Percentiles rank a stretch among this genome's conserved stretches.
phyloP scores from a whole-genome alignment of 495 filamentous ascomycete genomes.

The Neurospora sp. region DNA sequence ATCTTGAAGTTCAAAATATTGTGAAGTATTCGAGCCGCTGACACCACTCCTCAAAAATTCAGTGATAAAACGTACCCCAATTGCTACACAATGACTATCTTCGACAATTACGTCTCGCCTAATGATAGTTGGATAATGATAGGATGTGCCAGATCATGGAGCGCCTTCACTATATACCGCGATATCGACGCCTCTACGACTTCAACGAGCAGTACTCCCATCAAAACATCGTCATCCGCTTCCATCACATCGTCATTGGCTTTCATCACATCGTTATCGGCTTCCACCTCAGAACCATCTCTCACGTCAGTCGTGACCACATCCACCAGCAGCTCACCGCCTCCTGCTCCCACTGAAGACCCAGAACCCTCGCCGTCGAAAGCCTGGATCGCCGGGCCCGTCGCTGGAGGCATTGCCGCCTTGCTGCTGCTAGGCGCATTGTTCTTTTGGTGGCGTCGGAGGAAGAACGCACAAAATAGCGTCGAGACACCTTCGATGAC shows the following conservation, averaged over 20 bases:
- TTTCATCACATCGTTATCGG: background rate
- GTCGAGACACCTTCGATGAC: background rate
- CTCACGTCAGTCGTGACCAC: background rate
- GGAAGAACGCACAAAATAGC: background rate
- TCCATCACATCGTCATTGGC: background rate
- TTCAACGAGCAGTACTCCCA: background rate
- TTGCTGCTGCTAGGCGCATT: background rate
- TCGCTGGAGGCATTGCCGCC: background rate
- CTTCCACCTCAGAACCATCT: background rate
- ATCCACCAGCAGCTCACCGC: background rate
- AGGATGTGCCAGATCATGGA: background rate
- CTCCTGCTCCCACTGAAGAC: background rate
- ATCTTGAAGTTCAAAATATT: too few species aligned
- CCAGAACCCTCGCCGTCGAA: background rate
- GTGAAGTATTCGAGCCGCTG: too few species aligned
- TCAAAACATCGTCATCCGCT: background rate
- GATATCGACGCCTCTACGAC: rapidly evolving
- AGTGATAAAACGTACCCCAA: background rate
- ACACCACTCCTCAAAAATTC: too few species aligned
- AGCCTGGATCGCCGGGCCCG: background rate
- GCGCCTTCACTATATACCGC: background rate
- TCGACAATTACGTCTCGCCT: background rate
- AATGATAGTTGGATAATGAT: rapidly evolving
- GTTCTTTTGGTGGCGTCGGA: background rate
- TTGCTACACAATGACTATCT: background rate